Base-by-base conservation (phyloP, 306 rosid genomes). In the Medicago lupulina region DNA sequence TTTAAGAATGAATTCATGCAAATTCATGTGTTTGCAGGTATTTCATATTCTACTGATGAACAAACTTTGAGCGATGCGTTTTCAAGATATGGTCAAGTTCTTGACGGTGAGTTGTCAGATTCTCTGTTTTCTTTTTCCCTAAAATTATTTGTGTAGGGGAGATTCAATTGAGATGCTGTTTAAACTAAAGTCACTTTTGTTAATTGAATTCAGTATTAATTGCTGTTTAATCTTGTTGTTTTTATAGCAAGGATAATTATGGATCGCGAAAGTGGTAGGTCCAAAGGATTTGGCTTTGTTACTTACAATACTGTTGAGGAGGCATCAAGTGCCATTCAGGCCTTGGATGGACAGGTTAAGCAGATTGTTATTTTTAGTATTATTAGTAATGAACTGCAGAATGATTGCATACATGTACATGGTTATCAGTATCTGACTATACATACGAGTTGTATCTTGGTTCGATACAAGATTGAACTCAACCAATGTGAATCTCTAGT, bases 301-400 rank as follows among this genome's bases (percentile, higher is more conserved):
- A 92, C 97, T 4, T 96, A 50, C 81, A 62, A 73, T 71, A 77
- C 91, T 4, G 81, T 66, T 25, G 99, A 90, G 78, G 98, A 87
- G 55, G 99, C 99, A 38, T 84, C 96, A 39, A 90, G 90, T 85
- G 98, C 99, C 25, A 77, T 90, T 47, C 96, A 92, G 81, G 96
- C 96, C 28, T 76, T 92, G 83, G 96, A 92, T 71, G 90, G 92
- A 51, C 91, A 92, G 97, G 99, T 96, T 88, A 39, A 18, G 44
- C 43, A 40, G 65, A 38, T 67, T 41, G 5, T 49, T 53, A 10
- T 34, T 71, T 17, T 50, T 58, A 10, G 73, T 70, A 54, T 67
- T 71, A 43, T 31, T 61, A 57, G 39, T 9, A 65, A 63, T 63
- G 17, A 44, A 74, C 23, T 76, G 19, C 57, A 53, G 14, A 70